Evolutionary conservation across 108 stramenopile genomes (phyloP).

Genomic region (Skeletonema tropicum): DNA sequence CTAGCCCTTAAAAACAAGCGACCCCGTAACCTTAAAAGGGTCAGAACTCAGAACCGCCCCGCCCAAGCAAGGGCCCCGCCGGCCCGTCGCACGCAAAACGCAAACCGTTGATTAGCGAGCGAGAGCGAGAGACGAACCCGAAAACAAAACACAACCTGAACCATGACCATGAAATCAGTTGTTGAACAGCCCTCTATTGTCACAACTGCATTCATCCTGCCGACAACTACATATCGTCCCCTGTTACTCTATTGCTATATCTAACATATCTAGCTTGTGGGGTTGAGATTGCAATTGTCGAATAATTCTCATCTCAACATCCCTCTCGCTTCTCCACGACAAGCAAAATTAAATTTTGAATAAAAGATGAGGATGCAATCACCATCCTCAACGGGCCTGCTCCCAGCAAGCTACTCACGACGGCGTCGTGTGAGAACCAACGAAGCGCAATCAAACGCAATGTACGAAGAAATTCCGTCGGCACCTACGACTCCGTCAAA

Average conservation of each 20-base stretch:
- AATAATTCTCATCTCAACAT: not conserved
- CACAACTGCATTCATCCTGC: not conserved
- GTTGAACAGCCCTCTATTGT: too few relatives aligned
- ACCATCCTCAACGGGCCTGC: constrained; percentile 32
- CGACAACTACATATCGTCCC: not conserved
- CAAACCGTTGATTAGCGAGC: too few relatives aligned
- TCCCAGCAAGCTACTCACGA: constrained; percentile 43
- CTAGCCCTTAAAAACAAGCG: too few relatives aligned
- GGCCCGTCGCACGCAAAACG: too few relatives aligned
- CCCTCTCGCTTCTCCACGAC: not conserved
- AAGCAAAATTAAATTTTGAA: constrained; percentile 1
- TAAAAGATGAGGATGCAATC: constrained; percentile 19
- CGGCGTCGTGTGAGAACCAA: constrained; percentile 32
- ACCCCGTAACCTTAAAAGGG: too few relatives aligned
- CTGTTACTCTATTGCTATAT: not conserved
- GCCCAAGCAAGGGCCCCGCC: too few relatives aligned
- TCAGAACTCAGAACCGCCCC: too few relatives aligned
- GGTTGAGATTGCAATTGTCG: not conserved
- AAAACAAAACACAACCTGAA: too few relatives aligned
- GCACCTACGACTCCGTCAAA: constrained; percentile 6
- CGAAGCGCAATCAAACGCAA: constrained; percentile 4
- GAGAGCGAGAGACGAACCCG: too few relatives aligned
- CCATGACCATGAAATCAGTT: too few relatives aligned
- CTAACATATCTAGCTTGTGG: not conserved
- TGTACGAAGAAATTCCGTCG: constrained; percentile 3